Base-by-base conservation (phyloP, 1,284 basidiomycete genomes). In the Leccinum fallax region DNA sequence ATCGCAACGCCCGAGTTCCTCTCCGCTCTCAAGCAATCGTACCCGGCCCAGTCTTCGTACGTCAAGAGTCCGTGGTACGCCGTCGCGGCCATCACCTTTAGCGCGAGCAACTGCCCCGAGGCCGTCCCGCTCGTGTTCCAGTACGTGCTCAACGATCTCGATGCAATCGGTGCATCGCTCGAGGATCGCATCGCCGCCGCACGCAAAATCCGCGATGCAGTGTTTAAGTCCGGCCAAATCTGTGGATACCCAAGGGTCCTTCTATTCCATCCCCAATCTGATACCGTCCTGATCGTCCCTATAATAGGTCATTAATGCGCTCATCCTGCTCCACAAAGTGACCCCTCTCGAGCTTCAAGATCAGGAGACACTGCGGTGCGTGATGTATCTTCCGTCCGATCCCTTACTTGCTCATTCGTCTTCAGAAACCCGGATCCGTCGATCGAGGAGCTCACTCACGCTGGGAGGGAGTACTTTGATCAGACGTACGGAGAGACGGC, bases 191-290 rank as follows among this genome's bases (percentile, higher is more conserved):
- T 78, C 30, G 49, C 76, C 5, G 73, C 86, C 4, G 80, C 81
- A 49, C 76, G 80, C 59, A 84, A 80, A 66, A 68, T 86, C 24
- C 78, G 85, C 13, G 86, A 88, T 61, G 81, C 81, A 0, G 63
- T 88, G 7, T 81, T 88, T 72, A 86, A 86, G 67, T 79, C 81
- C 8, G 85, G 83, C 7, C 69, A 85, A 65, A 79, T 82, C 19
- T 77, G 77, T 61, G 86, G 86, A 15, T 83, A 83, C 64, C 79
- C 85, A 8, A 81, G 80, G 75, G 85, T 83, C 34, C 43, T 46
- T 46, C 19, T 46, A 1, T 7, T 46, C 19, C n/a, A 46, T 19
- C 43, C 11, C 15, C 11, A n/a, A 46, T 19, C 21, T 15, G 8
- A 7, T 30, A 11, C 2, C 19, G 4, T 28, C 11, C 43, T 46